These are phyloP conservation scores for Fragaria nilgerrensis DNA, from an alignment of 306 rosid species.

Conservation along the genomic window DNA sequence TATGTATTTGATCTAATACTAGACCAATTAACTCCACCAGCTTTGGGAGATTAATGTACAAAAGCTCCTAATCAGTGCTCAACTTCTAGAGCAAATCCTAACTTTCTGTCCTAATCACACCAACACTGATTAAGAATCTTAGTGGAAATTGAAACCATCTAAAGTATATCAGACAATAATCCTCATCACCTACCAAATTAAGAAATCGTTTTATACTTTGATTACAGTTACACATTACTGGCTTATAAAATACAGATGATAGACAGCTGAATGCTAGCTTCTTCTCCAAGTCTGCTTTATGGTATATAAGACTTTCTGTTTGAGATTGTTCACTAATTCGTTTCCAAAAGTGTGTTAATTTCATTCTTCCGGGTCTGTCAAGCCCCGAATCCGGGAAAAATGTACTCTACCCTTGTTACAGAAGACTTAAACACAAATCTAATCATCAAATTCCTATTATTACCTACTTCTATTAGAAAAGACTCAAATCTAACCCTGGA, in stretches of 20 bases:
- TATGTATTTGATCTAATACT: neutral
- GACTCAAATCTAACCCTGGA: neutral
- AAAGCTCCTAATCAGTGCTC: conserved; percentile 10
- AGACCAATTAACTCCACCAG: conserved; percentile 17
- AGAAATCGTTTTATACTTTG: neutral
- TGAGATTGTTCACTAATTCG: conserved; percentile 2
- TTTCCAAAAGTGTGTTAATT: neutral
- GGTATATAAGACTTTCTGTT: neutral
- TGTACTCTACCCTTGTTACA: neutral
- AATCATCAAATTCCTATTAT: neutral
- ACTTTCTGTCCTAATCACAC: conserved; percentile 19
- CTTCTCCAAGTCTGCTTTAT: conserved; percentile 5
- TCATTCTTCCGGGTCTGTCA: neutral
- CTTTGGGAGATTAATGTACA: conserved; percentile 18
- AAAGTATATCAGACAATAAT: neutral
- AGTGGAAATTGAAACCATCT: neutral
- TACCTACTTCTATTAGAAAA: neutral
- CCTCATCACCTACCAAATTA: conserved; percentile 6
- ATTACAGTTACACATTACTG: neutral
- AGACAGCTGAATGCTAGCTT: neutral
- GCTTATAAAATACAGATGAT: neutral
- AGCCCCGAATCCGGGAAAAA: neutral
- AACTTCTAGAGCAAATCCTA: conserved; percentile 14
- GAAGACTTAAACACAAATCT: neutral
- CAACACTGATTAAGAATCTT: conserved; percentile 6